Percentiles rank a stretch among this genome's conserved stretches.
These are phyloP conservation scores for Talaromyces pinophilus DNA, from an alignment of 2,329 filamentous ascomycete species.

Conservation along the genomic window DNA sequence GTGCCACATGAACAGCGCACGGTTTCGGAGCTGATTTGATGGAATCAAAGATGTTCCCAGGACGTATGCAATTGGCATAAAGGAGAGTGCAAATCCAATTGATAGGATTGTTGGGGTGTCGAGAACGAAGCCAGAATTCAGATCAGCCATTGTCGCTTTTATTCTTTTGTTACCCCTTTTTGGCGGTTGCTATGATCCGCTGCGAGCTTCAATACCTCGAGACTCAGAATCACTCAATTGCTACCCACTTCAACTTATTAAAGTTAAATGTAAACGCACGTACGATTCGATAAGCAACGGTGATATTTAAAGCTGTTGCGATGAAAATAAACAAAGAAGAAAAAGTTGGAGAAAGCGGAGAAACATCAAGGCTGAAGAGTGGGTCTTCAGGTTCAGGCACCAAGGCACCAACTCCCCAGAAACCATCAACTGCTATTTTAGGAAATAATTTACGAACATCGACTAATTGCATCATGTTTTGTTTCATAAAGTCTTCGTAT, in stretches of 20 bases:
- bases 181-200: not conserved
- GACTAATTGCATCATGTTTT: not conserved
- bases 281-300: too few relatives aligned
- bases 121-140: conserved; percentile 36
- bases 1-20: conserved; percentile 91
- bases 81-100: conserved; percentile 49
- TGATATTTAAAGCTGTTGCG: not conserved
- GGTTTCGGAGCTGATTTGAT: conserved; percentile 56
- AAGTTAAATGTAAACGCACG: too few relatives aligned
- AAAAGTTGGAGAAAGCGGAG: not conserved
- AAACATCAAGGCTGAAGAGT: not conserved
- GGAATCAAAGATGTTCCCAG: conserved; percentile 61
- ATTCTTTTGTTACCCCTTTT: not conserved
- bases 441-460: conserved; percentile 8
- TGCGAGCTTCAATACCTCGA: not conserved
- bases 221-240: not conserved
- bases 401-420: not conserved
- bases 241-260: not conserved
- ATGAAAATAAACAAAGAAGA: not conserved
- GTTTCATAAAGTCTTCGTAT: not conserved
- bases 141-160: conserved; percentile 21
- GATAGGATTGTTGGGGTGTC: conserved; percentile 55
- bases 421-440: not conserved
- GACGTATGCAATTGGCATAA: conserved; percentile 57
- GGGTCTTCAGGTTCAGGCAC: not conserved